Evolutionary conservation across 1,284 basidiomycete species (phyloP).

Genomic region (Chiua sp.): DNA sequence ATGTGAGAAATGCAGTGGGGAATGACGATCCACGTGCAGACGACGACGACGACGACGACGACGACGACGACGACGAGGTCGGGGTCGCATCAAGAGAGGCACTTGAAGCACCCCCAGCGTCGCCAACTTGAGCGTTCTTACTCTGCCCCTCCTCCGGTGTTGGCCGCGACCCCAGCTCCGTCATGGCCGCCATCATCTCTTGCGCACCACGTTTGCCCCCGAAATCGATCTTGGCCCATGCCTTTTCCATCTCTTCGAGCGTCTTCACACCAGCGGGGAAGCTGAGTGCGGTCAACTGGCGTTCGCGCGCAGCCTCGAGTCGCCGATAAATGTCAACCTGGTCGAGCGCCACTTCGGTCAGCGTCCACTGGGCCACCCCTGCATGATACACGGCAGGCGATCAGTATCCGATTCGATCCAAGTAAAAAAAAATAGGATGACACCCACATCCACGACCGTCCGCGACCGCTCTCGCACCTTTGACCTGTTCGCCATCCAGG

Average conservation of each 20-base stretch:
- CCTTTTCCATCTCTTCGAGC: slow-evolving; percentile 47
- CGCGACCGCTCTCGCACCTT: slow-evolving; percentile 42
- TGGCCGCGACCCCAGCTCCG: background rate
- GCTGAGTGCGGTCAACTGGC: slow-evolving; percentile 48
- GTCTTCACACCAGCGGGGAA: slow-evolving; percentile 54
- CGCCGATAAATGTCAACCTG: slow-evolving; percentile 40
- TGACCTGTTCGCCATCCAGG: slow-evolving; percentile 36
- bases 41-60: too few species aligned
- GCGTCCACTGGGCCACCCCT: slow-evolving; percentile 65
- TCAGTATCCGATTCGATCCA: too few species aligned
- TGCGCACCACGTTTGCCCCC: slow-evolving; percentile 30
- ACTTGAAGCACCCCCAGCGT: too few species aligned
- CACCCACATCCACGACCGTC: slow-evolving; percentile 45
- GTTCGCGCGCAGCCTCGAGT: slow-evolving; percentile 38
- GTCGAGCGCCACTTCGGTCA: slow-evolving; percentile 43
- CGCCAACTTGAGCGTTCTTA: too few species aligned
- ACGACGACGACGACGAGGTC: too few species aligned
- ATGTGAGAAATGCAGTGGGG: slow-evolving; percentile 6
- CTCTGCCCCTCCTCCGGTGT: background rate
- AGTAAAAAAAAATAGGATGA: too few species aligned
- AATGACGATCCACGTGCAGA: background rate
- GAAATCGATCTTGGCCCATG: slow-evolving; percentile 57
- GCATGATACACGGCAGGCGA: background rate
- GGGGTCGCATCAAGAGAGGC: too few species aligned
- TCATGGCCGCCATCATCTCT: slow-evolving; percentile 8